Evolutionary conservation across 805 yeast genomes (phyloP).

Genomic region (Tetrapisispora fleetii): DNA sequence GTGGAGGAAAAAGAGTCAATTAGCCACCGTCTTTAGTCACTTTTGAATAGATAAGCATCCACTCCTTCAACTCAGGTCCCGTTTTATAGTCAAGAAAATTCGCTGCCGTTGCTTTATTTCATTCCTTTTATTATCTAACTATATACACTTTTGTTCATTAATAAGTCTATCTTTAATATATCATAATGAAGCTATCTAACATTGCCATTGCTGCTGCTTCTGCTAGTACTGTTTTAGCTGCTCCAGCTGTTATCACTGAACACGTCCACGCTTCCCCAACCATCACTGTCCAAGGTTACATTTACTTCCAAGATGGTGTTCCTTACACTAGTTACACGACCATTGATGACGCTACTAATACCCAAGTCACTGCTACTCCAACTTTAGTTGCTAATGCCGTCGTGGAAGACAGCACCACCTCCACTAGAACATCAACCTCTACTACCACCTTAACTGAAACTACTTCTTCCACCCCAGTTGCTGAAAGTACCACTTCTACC

Average conservation of each 20-base stretch:
- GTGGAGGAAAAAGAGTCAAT: no score
- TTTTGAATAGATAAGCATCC: not conserved
- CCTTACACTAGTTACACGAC: slow-evolving; percentile 19
- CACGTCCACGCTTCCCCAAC: slow-evolving; percentile 20
- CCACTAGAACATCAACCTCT: slow-evolving; percentile 1
- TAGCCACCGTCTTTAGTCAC: no score
- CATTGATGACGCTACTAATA: slow-evolving; percentile 7
- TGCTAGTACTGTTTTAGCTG: slow-evolving; percentile 13
- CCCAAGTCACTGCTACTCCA: slow-evolving; percentile 4
- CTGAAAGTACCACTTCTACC: not conserved
- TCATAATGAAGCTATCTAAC: slow-evolving; percentile 19
- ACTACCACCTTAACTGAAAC: slow-evolving; percentile 7
- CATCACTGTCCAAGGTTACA: slow-evolving; percentile 21
- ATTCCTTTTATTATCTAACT: not conserved
- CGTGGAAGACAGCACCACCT: slow-evolving; percentile 8
- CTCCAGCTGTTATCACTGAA: slow-evolving; percentile 23
- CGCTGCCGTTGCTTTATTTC: not conserved
- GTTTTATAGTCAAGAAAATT: no score
- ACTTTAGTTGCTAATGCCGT: slow-evolving; percentile 10
- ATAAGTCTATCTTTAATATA: not conserved
- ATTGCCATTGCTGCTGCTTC: slow-evolving; percentile 12
- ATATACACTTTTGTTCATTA: not conserved
- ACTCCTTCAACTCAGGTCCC: not conserved
- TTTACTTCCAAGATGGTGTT: slow-evolving; percentile 19
- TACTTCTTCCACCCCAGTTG: slow-evolving; percentile 7